Evolutionary conservation across 345 rosid genomes (phyloP).

Genomic region (Nasturtium officinale): DNA sequence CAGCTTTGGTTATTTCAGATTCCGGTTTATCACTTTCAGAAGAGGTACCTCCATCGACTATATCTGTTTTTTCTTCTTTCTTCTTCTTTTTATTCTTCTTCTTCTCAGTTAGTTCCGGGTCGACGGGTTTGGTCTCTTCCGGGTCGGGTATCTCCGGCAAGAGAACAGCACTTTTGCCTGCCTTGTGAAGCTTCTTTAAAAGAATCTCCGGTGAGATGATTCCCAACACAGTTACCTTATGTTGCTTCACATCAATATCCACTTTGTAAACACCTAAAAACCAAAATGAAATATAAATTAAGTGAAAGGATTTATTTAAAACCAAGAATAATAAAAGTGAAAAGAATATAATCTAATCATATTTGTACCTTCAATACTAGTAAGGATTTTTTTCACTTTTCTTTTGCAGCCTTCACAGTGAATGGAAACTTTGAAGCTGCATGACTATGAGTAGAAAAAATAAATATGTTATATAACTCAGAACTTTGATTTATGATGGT

Average conservation of each 20-base stretch:
- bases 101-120: constrained; percentile 36
- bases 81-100: constrained; percentile 33
- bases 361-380: constrained; percentile 61
- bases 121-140: constrained; percentile 30
- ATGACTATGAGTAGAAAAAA: constrained; percentile 48
- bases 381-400: constrained; percentile 73
- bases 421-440: constrained; percentile 66
- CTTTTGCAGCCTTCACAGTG: constrained; percentile 90
- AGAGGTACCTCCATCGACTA: constrained; percentile 1
- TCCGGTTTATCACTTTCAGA: constrained; percentile 25
- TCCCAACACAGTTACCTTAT: constrained; percentile 66
- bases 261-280: constrained; percentile 69
- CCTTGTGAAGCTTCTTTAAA: constrained; percentile 61
- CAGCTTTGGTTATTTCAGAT: background rate
- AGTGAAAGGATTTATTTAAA: background rate
- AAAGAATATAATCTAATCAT: background rate
- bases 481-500: background rate
- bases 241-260: constrained; percentile 62
- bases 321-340: background rate
- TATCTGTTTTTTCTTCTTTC: constrained; percentile 23
- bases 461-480: background rate
- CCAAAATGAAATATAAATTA: background rate
- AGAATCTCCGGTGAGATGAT: constrained; percentile 55
- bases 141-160: constrained; percentile 51
- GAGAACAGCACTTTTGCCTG: constrained; percentile 69